Percentiles rank a stretch among this genome's conserved stretches.
phyloP scores from a whole-genome alignment of 345 rosid genomes.

The Citrus glauca region DNA sequence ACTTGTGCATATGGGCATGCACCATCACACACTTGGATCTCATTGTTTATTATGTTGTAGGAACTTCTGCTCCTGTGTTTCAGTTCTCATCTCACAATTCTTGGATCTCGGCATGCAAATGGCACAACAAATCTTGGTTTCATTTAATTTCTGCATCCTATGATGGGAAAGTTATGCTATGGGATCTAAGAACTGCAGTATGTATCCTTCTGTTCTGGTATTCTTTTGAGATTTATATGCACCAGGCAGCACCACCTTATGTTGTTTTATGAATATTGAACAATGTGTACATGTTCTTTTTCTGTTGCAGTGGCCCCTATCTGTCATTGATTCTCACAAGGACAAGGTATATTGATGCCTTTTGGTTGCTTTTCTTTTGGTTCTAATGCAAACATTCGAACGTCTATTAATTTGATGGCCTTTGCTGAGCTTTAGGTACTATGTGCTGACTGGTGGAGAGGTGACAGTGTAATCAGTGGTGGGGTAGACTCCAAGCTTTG shows the following conservation, averaged over 20 bases:
- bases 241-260: neutral
- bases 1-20: neutral
- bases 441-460: slow-evolving; percentile 97
- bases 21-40: neutral
- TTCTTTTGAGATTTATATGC: neutral
- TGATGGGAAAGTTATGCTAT: slow-evolving; percentile 96
- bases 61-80: slow-evolving; percentile 81
- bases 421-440: slow-evolving; percentile 53
- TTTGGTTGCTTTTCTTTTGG: neutral
- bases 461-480: slow-evolving; percentile 75
- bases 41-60: slow-evolving; percentile 33
- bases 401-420: neutral
- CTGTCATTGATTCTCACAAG: slow-evolving; percentile 70
- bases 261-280: slow-evolving; percentile 4
- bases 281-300: slow-evolving; percentile 9
- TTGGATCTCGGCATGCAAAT: slow-evolving; percentile 95
- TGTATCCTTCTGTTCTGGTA: slow-evolving; percentile 8
- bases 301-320: slow-evolving; percentile 87
- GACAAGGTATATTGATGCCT: slow-evolving; percentile 54
- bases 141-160: slow-evolving; percentile 93
- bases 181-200: slow-evolving; percentile 99
- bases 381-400: neutral
- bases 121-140: slow-evolving; percentile 78
- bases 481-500: slow-evolving; percentile 83
- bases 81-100: slow-evolving; percentile 82